Evolutionary conservation across 1,284 basidiomycete species (phyloP).

Genomic region (Xanthoconium separans): DNA sequence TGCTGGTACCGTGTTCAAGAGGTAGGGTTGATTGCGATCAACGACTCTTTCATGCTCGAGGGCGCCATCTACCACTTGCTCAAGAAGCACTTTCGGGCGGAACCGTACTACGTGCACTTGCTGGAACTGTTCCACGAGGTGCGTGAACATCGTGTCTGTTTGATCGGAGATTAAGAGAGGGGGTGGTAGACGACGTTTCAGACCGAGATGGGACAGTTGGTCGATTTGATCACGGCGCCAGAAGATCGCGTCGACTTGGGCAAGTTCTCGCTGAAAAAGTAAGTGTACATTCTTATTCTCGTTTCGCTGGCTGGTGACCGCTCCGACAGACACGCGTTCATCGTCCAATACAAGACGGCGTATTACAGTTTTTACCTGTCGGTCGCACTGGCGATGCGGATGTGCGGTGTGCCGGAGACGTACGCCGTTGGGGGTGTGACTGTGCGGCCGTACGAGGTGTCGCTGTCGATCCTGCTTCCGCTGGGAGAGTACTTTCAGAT

Average conservation of each 20-base stretch:
- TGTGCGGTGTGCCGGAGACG: constrained; percentile 67
- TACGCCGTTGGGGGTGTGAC: constrained; percentile 35
- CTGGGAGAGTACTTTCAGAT: constrained; percentile 99
- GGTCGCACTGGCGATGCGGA: constrained; percentile 90
- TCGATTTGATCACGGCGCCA: constrained; percentile 94
- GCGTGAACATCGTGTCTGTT: neutral
- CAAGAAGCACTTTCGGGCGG: constrained; percentile 83
- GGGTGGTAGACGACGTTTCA: constrained; percentile 76
- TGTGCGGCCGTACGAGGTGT: constrained; percentile 72
- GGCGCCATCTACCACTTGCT: constrained; percentile 90
- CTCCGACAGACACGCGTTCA: constrained; percentile 69
- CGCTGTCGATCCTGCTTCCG: constrained; percentile 85
- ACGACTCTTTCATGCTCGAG: constrained; percentile 97
- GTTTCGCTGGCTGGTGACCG: too few relatives aligned
- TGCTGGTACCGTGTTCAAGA: constrained; percentile 88
- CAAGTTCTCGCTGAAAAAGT: constrained; percentile 89
- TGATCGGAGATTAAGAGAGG: neutral
- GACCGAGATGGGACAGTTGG: constrained; percentile 95
- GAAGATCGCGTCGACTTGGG: constrained; percentile 86
- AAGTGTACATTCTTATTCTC: constrained; percentile 14
- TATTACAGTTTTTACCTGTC: constrained; percentile 99
- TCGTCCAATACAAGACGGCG: constrained; percentile 97
- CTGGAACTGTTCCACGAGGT: constrained; percentile 88
- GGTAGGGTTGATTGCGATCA: constrained; percentile 89
- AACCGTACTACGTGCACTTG: constrained; percentile 85